Conservation (phyloP, 768 basidiomycete genomes). For the Tricholoma hemisulphureum region DNA sequence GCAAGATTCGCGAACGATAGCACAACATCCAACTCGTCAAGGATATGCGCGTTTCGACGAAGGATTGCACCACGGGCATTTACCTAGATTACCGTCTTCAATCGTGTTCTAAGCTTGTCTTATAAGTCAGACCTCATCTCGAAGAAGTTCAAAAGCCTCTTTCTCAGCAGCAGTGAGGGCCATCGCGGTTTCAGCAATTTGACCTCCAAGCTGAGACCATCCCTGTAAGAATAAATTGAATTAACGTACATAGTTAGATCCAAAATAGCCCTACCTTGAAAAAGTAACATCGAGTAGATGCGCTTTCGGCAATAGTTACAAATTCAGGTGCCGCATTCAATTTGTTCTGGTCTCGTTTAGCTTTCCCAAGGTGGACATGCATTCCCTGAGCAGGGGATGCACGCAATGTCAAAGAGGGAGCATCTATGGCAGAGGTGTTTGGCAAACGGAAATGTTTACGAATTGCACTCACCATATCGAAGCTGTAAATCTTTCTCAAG, state of each 20-base stretch:
- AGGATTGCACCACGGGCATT: slow-evolving; percentile 53
- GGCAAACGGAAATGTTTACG: background rate
- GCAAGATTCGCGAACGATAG: slow-evolving; percentile 82
- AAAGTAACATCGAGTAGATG: slow-evolving; percentile 68
- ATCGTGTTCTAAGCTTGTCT: background rate
- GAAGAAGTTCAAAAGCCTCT: slow-evolving; percentile 67
- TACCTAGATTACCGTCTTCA: slow-evolving; percentile 45
- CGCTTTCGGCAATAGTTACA: slow-evolving; percentile 57
- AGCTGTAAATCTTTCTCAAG: slow-evolving; percentile 55
- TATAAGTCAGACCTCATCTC: slow-evolving; percentile 52
- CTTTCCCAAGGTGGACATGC: slow-evolving; percentile 68
- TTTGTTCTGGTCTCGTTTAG: slow-evolving; percentile 58
- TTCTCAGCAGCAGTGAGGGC: slow-evolving; percentile 61
- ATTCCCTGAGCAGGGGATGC: slow-evolving; percentile 66
- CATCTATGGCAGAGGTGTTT: slow-evolving; percentile 40
- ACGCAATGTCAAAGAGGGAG: slow-evolving; percentile 72
- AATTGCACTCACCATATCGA: slow-evolving; percentile 47
- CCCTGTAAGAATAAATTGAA: slow-evolving; percentile 38
- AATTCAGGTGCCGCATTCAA: slow-evolving; percentile 52
- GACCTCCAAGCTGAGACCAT: slow-evolving; percentile 74
- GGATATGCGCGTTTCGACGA: slow-evolving; percentile 70
- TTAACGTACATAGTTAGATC: background rate
- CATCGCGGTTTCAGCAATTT: slow-evolving; percentile 56
- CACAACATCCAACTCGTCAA: slow-evolving; percentile 87
- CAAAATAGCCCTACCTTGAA: slow-evolving; percentile 43